A percentile compares a stretch with the other conserved stretches of the same genome.
Evolutionary conservation across 768 basidiomycete genomes (phyloP).

Genomic region (Coprinopsis cinerea): DNA sequence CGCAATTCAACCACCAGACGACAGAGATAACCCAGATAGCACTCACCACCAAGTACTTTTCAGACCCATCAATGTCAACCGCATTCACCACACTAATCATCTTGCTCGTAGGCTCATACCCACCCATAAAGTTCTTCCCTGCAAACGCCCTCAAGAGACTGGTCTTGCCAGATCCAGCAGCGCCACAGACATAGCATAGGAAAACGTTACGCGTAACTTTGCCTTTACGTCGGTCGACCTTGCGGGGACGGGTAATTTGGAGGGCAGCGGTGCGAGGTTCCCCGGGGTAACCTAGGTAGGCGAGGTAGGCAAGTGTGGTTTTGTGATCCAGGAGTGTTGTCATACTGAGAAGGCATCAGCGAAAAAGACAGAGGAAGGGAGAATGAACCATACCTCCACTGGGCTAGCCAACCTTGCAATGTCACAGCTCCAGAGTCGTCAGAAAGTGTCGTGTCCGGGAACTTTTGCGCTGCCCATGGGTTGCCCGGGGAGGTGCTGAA

Average conservation of each 20-base stretch:
- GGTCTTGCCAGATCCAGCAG: slow-evolving; percentile 95
- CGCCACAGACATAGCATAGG: slow-evolving; percentile 89
- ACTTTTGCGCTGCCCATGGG: slow-evolving; percentile 90
- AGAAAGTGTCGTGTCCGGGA: slow-evolving; percentile 84
- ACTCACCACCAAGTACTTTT: slow-evolving; percentile 95
- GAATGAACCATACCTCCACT: slow-evolving; percentile 99
- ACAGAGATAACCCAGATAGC: not conserved
- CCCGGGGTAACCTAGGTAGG: slow-evolving; percentile 86
- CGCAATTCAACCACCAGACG: not conserved
- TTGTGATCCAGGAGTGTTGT: slow-evolving; percentile 93
- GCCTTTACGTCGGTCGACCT: slow-evolving; percentile 78
- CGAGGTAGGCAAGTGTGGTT: slow-evolving; percentile 89
- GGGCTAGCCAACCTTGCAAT: slow-evolving; percentile 96
- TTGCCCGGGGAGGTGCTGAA: slow-evolving; percentile 95
- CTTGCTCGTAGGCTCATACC: slow-evolving; percentile 86
- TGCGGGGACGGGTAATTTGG: slow-evolving; percentile 78
- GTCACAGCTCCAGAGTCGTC: slow-evolving; percentile 88
- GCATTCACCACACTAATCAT: slow-evolving; percentile 90
- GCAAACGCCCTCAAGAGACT: slow-evolving; percentile 80
- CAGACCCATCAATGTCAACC: slow-evolving; percentile 89
- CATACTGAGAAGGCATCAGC: slow-evolving; percentile 54
- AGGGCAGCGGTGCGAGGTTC: slow-evolving; percentile 79
- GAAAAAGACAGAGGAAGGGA: too few species aligned
- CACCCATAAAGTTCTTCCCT: slow-evolving; percentile 66
- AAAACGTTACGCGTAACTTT: slow-evolving; percentile 91